Conservation (phyloP, 805 yeast genomes). For the Candida insectorum region DNA sequence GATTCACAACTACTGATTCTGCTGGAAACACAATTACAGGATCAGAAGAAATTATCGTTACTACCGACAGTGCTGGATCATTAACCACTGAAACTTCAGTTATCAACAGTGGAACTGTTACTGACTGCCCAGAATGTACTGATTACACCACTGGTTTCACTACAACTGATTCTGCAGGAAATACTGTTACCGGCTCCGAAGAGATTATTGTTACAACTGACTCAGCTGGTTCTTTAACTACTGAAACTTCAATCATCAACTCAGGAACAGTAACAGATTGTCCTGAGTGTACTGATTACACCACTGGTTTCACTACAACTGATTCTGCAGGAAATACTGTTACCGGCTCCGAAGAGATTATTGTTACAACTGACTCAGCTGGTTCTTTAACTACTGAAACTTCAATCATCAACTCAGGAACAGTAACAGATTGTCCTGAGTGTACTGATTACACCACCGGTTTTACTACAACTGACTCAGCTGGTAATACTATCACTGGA, state of each 20-base stretch:
- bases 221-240: constrained; percentile 10
- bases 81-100: constrained; percentile 6
- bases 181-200: constrained; percentile 10
- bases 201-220: constrained; percentile 14
- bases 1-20: constrained; percentile 5
- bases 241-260: constrained; percentile 3
- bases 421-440: constrained; percentile 3
- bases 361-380: constrained; percentile 13
- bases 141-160: constrained; percentile 8
- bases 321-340: constrained; percentile 10
- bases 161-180: constrained; percentile 13
- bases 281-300: constrained; percentile 1
- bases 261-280: constrained; percentile 1
- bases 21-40: constrained; percentile 3
- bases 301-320: constrained; percentile 11
- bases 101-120: neutral
- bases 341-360: constrained; percentile 12
- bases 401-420: constrained; percentile 1
- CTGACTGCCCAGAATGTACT: constrained; percentile 1
- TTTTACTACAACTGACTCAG: constrained; percentile 8
- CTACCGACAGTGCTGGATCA: constrained; percentile 17
- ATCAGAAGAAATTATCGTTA: constrained; percentile 10
- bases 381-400: constrained; percentile 10
- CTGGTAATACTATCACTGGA: constrained; percentile 5
- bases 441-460: constrained; percentile 7